A percentile compares a stretch with the other conserved stretches of the same genome.
phyloP scores from a whole-genome alignment of 2,329 filamentous ascomycete genomes.

The Dactylonectria estremocensis region DNA sequence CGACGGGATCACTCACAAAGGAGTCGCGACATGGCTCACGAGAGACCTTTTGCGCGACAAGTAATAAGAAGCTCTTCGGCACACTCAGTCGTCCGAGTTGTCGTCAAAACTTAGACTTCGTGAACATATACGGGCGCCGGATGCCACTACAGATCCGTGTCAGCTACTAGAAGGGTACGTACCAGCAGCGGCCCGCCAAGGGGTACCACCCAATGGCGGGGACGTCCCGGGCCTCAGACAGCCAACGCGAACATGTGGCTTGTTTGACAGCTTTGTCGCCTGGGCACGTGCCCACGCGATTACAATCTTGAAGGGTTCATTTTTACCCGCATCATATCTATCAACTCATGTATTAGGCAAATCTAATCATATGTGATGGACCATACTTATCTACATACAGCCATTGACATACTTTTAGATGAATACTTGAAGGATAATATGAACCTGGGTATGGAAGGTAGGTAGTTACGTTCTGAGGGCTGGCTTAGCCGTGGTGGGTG shows the following conservation, averaged over 20 bases:
- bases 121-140: slow-evolving; percentile 14
- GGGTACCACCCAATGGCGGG: slow-evolving; percentile 6
- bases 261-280: slow-evolving; percentile 1
- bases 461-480: no score
- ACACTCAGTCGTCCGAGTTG: slow-evolving; percentile 31
- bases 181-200: slow-evolving; percentile 25
- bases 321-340: no score
- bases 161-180: slow-evolving; percentile 38
- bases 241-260: slow-evolving; percentile 12
- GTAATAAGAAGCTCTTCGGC: slow-evolving; percentile 4
- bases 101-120: slow-evolving; percentile 34
- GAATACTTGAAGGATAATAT: no score
- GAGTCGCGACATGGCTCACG: slow-evolving; percentile 65
- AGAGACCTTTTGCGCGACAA: slow-evolving; percentile 30
- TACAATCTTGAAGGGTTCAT: neutral
- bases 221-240: neutral
- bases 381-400: no score
- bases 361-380: no score
- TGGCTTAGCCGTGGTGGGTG: neutral
- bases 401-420: no score
- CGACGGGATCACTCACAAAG: slow-evolving; percentile 61
- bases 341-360: no score
- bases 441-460: no score
- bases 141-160: slow-evolving; percentile 24
- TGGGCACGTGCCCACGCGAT: slow-evolving; percentile 26